Evolutionary conservation across 1,284 basidiomycete genomes (phyloP), one percentile per base, ranked within the genome.

Genomic region (Takashimella koratensis): DNA sequence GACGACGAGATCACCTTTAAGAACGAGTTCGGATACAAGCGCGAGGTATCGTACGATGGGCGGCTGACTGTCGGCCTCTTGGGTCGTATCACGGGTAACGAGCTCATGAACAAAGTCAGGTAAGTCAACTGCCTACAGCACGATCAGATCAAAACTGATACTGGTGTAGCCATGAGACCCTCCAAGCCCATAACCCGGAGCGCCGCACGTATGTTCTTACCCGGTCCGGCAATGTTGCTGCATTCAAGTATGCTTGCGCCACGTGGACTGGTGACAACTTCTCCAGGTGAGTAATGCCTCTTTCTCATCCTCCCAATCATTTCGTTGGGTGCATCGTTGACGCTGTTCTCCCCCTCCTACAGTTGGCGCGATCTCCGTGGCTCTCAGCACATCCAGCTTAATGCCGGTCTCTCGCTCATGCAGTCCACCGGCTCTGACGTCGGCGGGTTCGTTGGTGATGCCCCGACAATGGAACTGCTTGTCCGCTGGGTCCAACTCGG

Each of bases 11-110:
- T 67, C 55, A 47, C 64, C 41, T 52, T 46, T 48, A 45, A 60
- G 42, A 62, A 63, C 45, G 52, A 64, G 39, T 49, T 63, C 43
- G 58, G 53, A 4, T 56, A 64, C 26, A 52, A 60, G 12, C 49
- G 63, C 27, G 50, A 56, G 0, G 57, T 49, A 22, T 39, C 52
- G 20, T 26, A 12, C 8, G 24, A 12, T 10, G 65, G 66, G 0
- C 54, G 57, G 24, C 49, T 57, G 24, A 60, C 59, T 23, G 58
- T 76, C 40, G 76, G 76, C 11, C 55, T 66, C 1, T 56, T 75
- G 13, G 76, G 76, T 3, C 58, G 72, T 24, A 75, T 76, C 68
- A 64, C 67, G 45, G 64, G 68, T 46, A 75, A 70, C 46, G 73
- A 77, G 56, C 52, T 77, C 23, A 69, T 76, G 62, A 74, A 67